Evolutionary conservation across 2,329 filamentous ascomycete genomes (phyloP), one percentile per base, ranked within the genome.

Genomic region (Teratosphaeria zuluensis): DNA sequence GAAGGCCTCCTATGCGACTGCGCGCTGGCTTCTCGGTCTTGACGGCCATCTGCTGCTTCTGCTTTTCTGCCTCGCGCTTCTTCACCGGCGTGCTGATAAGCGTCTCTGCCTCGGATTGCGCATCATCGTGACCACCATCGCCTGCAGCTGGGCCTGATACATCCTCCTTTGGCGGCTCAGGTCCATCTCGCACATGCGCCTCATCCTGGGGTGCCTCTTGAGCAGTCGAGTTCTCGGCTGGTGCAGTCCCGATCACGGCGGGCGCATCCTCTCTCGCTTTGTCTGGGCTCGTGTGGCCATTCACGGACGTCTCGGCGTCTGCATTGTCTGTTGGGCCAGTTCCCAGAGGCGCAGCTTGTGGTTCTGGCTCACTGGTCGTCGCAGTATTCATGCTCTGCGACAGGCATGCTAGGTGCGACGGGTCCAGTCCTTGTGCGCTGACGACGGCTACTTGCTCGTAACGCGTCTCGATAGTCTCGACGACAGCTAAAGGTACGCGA

Each of bases 101-200:
- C 33, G 78, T 80, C 69, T 80, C 78, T 56, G 77, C 78, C 68
- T 80, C 78, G 16, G 77, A 79, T 63, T 77, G 75, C 63, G 73
- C 74, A 56, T 72, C 70, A 35, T 70, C 73, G 19, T 70, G 65
- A 53, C 64, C 61, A 42, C 57, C 66, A 53, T 62, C 63, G 52
- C 64, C 16, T 19, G n/a, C 42, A 48, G 42, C 16, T 48, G 42
- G 62, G 11, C 56, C 56, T 21, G 46, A 51, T 12, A 57, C 30
- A 9, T 52, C 33, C 12, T 62, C 60, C n/a, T 58, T 59, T 12
- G 52, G 46, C 30, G 42, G 53, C 5, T 54, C 46, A 8, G 55
- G 55, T n/a, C 56, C 59, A 33, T 52, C 28, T 35, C 53, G 24
- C 28, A 12, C 42, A 19, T 52, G 24, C 32, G 30, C 54, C 9